phyloP scores from a whole-genome alignment of 176 grass and related monocot species.

The Oryza nivara region DNA sequence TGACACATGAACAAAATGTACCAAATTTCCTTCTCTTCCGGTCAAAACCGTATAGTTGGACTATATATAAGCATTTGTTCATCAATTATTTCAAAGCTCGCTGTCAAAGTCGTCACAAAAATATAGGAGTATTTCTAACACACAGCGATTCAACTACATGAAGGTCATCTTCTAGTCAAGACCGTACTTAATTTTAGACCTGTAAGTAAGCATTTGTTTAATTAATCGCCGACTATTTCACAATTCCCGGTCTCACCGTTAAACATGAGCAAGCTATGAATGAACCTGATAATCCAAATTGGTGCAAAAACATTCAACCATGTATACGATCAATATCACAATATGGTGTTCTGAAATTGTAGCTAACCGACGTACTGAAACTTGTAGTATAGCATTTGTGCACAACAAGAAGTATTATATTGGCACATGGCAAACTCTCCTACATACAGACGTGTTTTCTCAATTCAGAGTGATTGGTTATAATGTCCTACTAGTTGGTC shows the following conservation, averaged over 20 bases:
- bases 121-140: too few relatives aligned
- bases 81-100: not conserved
- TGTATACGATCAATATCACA: not conserved
- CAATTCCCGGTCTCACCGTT: not conserved
- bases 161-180: not conserved
- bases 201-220: not conserved
- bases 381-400: too few relatives aligned
- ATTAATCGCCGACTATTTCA: not conserved
- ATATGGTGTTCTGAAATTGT: too few relatives aligned
- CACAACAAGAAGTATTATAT: too few relatives aligned
- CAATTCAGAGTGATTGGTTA: too few relatives aligned
- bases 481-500: too few relatives aligned
- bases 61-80: not conserved
- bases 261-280: not conserved
- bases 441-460: too few relatives aligned
- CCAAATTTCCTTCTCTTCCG: not conserved
- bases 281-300: not conserved
- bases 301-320: not conserved
- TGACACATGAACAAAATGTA: not conserved
- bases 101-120: conserved; percentile 3
- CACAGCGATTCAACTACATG: not conserved
- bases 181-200: not conserved
- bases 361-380: too few relatives aligned
- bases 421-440: too few relatives aligned
- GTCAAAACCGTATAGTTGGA: conserved; percentile 33